Evolutionary conservation across 768 basidiomycete genomes (phyloP).

Genomic region (Hebeloma cylindrosporum): DNA sequence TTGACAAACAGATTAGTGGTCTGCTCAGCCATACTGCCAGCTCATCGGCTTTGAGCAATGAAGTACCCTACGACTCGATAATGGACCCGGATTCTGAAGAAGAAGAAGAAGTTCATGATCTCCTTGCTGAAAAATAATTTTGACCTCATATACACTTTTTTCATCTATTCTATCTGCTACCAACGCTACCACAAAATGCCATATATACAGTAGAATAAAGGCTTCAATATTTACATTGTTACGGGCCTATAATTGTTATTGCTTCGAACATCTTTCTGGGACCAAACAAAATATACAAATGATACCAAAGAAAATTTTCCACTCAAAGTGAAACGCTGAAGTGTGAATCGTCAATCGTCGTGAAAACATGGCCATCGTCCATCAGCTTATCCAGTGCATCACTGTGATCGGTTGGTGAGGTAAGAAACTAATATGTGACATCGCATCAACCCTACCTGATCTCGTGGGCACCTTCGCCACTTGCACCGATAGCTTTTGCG

Average conservation of each 20-base stretch:
- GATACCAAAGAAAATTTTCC: no score
- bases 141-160: no score
- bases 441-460: constrained; percentile 56
- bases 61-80: constrained; percentile 45
- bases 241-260: no score
- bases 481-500: constrained; percentile 55
- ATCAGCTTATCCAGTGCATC: constrained; percentile 74
- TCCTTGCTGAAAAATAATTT: constrained; percentile 42
- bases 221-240: no score
- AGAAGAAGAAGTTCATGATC: constrained; percentile 53
- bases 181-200: no score
- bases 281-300: no score
- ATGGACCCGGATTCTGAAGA: constrained; percentile 48
- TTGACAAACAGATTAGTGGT: constrained; percentile 40
- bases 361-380: constrained; percentile 78
- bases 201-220: no score
- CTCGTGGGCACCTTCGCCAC: constrained; percentile 45
- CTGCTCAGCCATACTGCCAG: constrained; percentile 32
- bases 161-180: no score
- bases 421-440: neutral
- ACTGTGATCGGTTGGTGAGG: constrained; percentile 36
- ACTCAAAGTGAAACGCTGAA: constrained; percentile 55
- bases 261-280: no score
- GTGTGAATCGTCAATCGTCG: constrained; percentile 82
- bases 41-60: constrained; percentile 19